Evolutionary conservation across 2,329 filamentous ascomycete species (phyloP), one percentile per base, ranked within the genome.

Genomic region (Cercospora sp.): DNA sequence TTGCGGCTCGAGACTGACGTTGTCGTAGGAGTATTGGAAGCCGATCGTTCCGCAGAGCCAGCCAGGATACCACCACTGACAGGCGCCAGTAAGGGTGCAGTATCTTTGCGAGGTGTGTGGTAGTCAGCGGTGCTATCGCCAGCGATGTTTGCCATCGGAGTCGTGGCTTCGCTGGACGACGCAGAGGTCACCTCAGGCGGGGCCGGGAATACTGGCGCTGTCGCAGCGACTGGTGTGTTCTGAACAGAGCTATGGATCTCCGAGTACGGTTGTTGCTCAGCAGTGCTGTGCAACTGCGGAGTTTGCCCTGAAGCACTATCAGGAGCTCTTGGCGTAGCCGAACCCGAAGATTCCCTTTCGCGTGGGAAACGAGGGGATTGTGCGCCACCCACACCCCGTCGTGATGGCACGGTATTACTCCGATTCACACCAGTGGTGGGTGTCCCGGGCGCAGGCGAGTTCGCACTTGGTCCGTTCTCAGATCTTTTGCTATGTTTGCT

Each of bases 331-430:
- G 85, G 83, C 0, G 86, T 84, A 9, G 84, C 82, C 20, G 87
- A 80, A 33, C 86, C 84, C 5, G 62, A 58, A 4, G 85, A 83
- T 42, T 84, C 80, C 73, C 85, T 85, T 33, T 87, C 76, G 10
- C 76, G 73, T 28, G 73, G 85, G 74, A 93, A 91, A n/a, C 91
- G 86, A 5, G 87, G 86, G 1, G 89, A 86, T 48, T 87, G 84
- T 53, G 94, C 80, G 8, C 88, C 88, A 7, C 93, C 95, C 20
- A 73, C 76, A 28, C 68, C 70, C 78, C 91, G 90, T 77, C 97
- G 97, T 0, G 94, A 95, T 0, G 95, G 95, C 13, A 98, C 85
- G 3, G 95, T 99, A 77, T 98, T 98, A 81, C 94, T 97, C 72
- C 90, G 83, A 75, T 89, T 86, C n/a, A 92, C 84, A 55, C 88